Evolutionary conservation across 768 basidiomycete species (phyloP), one percentile per base, ranked within the genome.

Genomic region (Clavaria fumosa): DNA sequence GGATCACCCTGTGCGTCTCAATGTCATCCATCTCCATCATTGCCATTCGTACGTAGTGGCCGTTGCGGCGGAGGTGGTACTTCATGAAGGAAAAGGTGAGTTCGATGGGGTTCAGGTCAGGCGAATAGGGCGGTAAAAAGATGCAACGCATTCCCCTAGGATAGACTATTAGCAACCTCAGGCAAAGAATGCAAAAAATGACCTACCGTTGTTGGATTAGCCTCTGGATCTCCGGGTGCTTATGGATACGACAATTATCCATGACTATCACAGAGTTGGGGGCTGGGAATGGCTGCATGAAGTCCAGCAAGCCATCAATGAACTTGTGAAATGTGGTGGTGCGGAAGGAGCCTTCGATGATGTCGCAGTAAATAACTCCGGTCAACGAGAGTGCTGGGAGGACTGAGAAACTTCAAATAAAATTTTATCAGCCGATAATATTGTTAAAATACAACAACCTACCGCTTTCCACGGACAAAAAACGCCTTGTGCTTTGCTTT

Each of bases 191-290:
- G n/a, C n/a, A n/a, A n/a, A n/a, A n/a, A 33, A 5, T 17, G 10
- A 43, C 45, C 24, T 50, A 62, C 59, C 48, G 40, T 18, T 41
- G 46, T 41, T 56, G 47, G 35, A 59, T 48, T 31, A 57, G 41
- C 17, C 54, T 50, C 1, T 39, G 23, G 10, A 64, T 39, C 2
- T 45, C 50, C 1, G 40, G 37, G 18, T 43, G 40, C 34, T 62
- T 53, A 37, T 65, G 59, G 22, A 63, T 60, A 2, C 34, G 15
- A 11, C 52, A 52, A 44, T 61, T 63, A 41, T 63, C 61, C 54
- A 64, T 59, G 1, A 63, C 49, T 21, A 64, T 39, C 2, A 63
- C 58, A 1, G 53, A 60, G 17, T 60, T 57, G 1, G 44, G 45
- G 0, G 27, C 47, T 2, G 58, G 61, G 31, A 39, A 63, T 1